A percentile compares a stretch with the other conserved stretches of the same genome.
Conservation (phyloP, 108 stramenopile genomes). For the Stephanodiscus minutulus region DNA sequence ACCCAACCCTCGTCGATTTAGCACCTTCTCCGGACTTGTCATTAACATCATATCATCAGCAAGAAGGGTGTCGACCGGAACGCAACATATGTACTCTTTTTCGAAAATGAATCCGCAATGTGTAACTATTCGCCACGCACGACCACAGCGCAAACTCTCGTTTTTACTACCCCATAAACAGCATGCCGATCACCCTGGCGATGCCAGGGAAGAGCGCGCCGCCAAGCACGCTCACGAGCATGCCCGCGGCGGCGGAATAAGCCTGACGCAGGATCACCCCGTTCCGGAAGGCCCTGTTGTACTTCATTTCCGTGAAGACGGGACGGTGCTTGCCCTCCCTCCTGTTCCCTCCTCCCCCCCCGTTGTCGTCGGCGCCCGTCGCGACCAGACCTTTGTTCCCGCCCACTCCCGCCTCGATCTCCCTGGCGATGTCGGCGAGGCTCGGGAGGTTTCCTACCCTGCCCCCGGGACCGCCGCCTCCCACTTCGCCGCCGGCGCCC, state of each 20-base stretch:
- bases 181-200: slow-evolving; percentile 27
- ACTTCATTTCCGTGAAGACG: slow-evolving; percentile 47
- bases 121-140: no score
- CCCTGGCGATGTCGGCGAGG: slow-evolving; percentile 28
- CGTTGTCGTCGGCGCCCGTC: slow-evolving; percentile 4
- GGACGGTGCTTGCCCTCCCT: slow-evolving; percentile 20
- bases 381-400: slow-evolving; percentile 10
- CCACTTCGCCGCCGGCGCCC: background rate
- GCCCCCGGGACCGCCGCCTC: background rate
- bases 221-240: slow-evolving; percentile 29
- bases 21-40: no score
- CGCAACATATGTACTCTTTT: no score
- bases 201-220: slow-evolving; percentile 36
- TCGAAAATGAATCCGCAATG: no score
- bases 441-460: slow-evolving; percentile 3
- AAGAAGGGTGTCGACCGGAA: no score
- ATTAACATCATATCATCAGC: no score
- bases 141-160: background rate
- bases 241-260: slow-evolving; percentile 37
- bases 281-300: slow-evolving; percentile 45
- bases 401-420: slow-evolving; percentile 14
- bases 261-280: slow-evolving; percentile 40
- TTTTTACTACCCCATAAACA: slow-evolving; percentile 24
- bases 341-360: slow-evolving; percentile 5
- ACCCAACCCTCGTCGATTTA: no score